phyloP scores from a whole-genome alignment of 495 filamentous ascomycete genomes.

The Hypoxylon rickii region DNA sequence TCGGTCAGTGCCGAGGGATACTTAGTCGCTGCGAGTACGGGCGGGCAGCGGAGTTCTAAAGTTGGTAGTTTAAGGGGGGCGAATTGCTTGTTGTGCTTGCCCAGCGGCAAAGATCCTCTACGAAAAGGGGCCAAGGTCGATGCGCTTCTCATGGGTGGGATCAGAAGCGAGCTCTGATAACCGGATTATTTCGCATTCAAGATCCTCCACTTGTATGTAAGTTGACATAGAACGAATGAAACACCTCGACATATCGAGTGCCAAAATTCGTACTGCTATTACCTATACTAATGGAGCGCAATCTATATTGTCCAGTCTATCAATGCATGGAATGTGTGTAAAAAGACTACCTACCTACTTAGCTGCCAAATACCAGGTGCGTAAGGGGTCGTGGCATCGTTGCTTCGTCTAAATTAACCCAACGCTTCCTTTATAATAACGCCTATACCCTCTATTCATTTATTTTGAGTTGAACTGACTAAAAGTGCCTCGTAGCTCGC shows the following conservation, averaged over 20 bases:
- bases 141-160: slow-evolving; percentile 48
- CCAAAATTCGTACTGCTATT: no score
- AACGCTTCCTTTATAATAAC: slow-evolving; percentile 6
- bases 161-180: slow-evolving; percentile 36
- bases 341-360: background rate
- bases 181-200: background rate
- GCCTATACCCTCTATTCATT: background rate
- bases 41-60: slow-evolving; percentile 83
- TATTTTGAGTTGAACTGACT: background rate
- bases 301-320: background rate
- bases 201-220: background rate
- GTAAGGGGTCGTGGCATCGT: slow-evolving; percentile 9
- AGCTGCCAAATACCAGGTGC: background rate
- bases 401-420: background rate
- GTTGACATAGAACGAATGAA: no score
- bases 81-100: slow-evolving; percentile 83
- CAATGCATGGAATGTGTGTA: background rate
- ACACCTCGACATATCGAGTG: no score
- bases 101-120: slow-evolving; percentile 50
- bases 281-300: no score
- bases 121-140: slow-evolving; percentile 50
- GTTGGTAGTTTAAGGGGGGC: slow-evolving; percentile 87
- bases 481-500: background rate
- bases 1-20: slow-evolving; percentile 61
- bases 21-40: slow-evolving; percentile 81